Evolutionary conservation across 352 stramenopile species (phyloP).

Genomic region (Pythium chondricola): DNA sequence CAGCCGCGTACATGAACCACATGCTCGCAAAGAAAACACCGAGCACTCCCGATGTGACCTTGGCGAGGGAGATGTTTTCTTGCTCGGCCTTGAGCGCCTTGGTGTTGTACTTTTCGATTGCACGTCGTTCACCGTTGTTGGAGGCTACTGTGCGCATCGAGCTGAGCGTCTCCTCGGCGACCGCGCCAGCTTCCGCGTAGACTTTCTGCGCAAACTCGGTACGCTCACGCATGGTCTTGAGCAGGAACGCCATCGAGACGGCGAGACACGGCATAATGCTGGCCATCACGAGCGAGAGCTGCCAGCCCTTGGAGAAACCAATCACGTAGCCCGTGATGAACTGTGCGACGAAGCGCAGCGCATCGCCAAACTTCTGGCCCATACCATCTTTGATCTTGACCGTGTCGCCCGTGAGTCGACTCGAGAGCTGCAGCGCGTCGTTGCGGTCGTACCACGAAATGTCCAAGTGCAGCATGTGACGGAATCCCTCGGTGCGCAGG

Average conservation of each 20-base stretch:
- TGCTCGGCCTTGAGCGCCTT: constrained; percentile 22
- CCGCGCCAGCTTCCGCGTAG: constrained; percentile 27
- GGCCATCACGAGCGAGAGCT: constrained; percentile 32
- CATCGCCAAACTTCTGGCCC: constrained; percentile 31
- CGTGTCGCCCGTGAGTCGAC: constrained; percentile 16
- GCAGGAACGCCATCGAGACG: constrained; percentile 20
- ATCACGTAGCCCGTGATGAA: constrained; percentile 28
- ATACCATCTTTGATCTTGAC: constrained; percentile 32
- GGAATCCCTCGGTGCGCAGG: constrained; percentile 10
- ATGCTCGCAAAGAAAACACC: constrained; percentile 22
- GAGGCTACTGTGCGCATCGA: constrained; percentile 30
- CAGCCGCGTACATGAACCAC: constrained; percentile 23
- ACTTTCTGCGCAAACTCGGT: constrained; percentile 19
- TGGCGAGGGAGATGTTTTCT: constrained; percentile 25
- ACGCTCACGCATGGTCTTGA: constrained; percentile 20
- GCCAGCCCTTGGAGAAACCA: constrained; percentile 29
- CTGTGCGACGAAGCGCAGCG: constrained; percentile 21
- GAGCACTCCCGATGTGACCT: constrained; percentile 18
- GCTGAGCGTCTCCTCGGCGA: constrained; percentile 33
- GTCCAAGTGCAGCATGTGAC: constrained; percentile 18
- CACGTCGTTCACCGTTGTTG: constrained; percentile 23
- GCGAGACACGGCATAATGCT: constrained; percentile 29
- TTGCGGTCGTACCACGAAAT: constrained; percentile 22
- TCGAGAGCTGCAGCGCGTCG: constrained; percentile 18
- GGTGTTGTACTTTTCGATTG: constrained; percentile 21